Conservation (phyloP, 108 stramenopile genomes). For the Pseudonitzschia pungens region DNA sequence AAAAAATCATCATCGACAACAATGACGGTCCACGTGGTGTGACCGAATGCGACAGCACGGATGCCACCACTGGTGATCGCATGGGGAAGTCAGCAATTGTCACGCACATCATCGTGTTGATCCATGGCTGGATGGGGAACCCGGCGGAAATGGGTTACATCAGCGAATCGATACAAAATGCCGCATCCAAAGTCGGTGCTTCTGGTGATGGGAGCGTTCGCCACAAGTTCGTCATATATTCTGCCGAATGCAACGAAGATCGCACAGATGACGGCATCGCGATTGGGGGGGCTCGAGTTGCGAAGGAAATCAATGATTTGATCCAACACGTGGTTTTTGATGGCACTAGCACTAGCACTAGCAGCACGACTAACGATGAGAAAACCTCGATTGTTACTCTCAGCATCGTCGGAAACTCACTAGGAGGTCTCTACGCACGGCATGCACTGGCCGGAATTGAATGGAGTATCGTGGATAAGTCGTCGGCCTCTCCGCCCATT, state of each 20-base stretch:
- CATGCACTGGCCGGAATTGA: conserved; percentile 61
- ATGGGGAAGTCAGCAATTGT: not conserved
- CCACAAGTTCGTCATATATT: conserved; percentile 56
- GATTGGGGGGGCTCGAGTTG: conserved; percentile 68
- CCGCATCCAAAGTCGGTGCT: not conserved
- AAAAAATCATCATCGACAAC: conserved; percentile 1
- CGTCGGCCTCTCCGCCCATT: conserved; percentile 17
- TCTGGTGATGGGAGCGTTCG: not conserved
- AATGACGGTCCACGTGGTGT: not conserved
- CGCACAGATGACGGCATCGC: conserved; percentile 70
- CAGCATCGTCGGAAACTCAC: conserved; percentile 70
- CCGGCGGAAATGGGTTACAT: conserved; percentile 75
- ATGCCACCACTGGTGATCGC: not conserved
- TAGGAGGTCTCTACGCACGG: conserved; percentile 80
- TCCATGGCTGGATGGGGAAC: conserved; percentile 86
- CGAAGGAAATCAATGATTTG: conserved; percentile 58
- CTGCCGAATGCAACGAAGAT: conserved; percentile 57
- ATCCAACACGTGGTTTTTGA: conserved; percentile 22
- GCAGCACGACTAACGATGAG: not conserved
- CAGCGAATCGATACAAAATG: conserved; percentile 29
- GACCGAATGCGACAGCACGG: not conserved
- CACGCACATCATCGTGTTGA: conserved; percentile 67
- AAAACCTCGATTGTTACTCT: conserved; percentile 34
- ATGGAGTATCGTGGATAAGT: conserved; percentile 7
- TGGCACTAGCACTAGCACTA: conserved; percentile 10